These are phyloP conservation scores for Williopsis jadinii DNA, from an alignment of 1,139 yeast genomes.

Conservation along the genomic window DNA sequence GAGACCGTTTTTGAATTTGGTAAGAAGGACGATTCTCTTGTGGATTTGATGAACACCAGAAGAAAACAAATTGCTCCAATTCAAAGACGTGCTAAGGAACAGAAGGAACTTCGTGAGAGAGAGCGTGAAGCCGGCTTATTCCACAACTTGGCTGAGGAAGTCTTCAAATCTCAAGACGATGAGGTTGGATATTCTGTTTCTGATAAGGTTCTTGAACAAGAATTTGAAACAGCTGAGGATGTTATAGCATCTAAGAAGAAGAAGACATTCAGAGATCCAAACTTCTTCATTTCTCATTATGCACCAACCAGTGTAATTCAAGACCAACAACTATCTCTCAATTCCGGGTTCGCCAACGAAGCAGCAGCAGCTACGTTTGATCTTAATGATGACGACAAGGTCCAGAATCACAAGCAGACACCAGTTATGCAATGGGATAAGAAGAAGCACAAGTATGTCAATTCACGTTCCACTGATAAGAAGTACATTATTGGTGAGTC, in stretches of 20 bases:
- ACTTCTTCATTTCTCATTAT: conserved; percentile 80
- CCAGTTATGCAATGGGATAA: conserved; percentile 90
- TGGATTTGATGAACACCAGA: conserved; percentile 79
- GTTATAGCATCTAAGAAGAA: conserved; percentile 25
- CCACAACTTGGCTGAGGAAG: conserved; percentile 68
- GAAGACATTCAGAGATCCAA: conserved; percentile 64
- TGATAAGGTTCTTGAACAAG: conserved; percentile 44
- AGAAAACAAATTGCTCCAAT: conserved; percentile 85
- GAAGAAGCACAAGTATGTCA: conserved; percentile 86
- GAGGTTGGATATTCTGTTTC: conserved; percentile 52
- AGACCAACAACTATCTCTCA: conserved; percentile 67
- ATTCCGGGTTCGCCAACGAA: conserved; percentile 69
- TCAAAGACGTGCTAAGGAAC: conserved; percentile 70
- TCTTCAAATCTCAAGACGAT: conserved; percentile 40
- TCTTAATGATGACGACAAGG: conserved; percentile 70
- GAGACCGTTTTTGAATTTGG: conserved; percentile 93
- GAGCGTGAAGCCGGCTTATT: conserved; percentile 73
- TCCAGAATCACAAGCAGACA: conserved; percentile 51
- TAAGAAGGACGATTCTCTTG: conserved; percentile 62
- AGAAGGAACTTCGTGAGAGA: conserved; percentile 59
- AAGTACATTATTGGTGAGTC: conserved; percentile 92
- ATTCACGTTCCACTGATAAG: conserved; percentile 71
- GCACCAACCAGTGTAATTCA: conserved; percentile 78
- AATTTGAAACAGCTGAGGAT: conserved; percentile 61
- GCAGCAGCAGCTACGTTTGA: conserved; percentile 85